phyloP scores from a whole-genome alignment of 163 green algal species.

The Chlamydomonas reinhardtii region DNA sequence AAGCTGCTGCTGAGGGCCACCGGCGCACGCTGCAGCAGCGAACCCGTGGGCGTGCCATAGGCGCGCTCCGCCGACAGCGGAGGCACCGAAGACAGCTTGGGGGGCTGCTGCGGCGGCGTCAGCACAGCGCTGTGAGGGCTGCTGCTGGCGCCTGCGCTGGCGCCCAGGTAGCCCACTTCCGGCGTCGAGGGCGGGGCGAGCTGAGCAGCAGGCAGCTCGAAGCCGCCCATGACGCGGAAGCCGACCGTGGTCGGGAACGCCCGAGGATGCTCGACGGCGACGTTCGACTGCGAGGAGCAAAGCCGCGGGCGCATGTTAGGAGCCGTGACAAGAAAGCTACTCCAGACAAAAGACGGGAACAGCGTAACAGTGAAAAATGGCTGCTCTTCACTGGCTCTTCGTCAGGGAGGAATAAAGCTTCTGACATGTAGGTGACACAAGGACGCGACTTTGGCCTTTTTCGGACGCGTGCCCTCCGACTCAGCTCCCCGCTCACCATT shows the following conservation, averaged over 20 bases:
- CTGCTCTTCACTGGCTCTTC: no score
- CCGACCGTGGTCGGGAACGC: constrained; percentile 43
- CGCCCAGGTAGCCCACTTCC: neutral
- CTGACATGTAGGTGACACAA: no score
- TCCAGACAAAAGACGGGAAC: neutral
- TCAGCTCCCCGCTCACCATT: constrained; percentile 29
- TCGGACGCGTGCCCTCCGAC: neutral
- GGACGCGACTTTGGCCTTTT: no score
- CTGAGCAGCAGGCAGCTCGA: constrained; percentile 30
- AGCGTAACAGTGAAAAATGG: no score
- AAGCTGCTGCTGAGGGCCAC: constrained; percentile 10
- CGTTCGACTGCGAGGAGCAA: constrained; percentile 20
- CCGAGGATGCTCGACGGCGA: constrained; percentile 38
- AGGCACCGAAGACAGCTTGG: constrained; percentile 8
- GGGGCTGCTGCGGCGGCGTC: constrained; percentile 34
- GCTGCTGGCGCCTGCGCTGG: neutral
- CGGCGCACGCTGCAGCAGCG: constrained; percentile 28
- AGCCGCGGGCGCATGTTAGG: neutral
- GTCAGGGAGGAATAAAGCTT: neutral
- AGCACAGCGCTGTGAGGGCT: constrained; percentile 13
- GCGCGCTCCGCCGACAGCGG: constrained; percentile 2
- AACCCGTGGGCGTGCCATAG: no score
- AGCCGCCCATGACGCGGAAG: constrained; percentile 41
- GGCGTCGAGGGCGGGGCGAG: constrained; percentile 3
- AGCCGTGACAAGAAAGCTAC: neutral